These are phyloP conservation scores for Penicillium alfredii DNA, from an alignment of 495 filamentous ascomycete genomes.

Conservation along the genomic window DNA sequence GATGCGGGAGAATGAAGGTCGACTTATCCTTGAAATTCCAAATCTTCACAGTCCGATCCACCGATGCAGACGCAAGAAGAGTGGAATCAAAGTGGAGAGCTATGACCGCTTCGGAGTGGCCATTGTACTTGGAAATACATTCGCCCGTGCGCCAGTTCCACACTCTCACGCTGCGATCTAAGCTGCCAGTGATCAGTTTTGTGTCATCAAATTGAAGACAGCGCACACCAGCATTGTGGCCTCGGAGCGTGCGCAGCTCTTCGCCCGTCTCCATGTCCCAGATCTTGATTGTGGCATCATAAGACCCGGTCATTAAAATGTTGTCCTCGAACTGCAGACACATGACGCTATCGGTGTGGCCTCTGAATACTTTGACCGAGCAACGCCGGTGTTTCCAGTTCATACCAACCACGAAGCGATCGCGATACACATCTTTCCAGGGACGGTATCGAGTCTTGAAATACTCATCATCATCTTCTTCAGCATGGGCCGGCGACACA, in stretches of 20 bases:
- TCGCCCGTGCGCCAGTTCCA: constrained; percentile 97
- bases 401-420: constrained; percentile 81
- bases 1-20: constrained; percentile 70
- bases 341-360: constrained; percentile 92
- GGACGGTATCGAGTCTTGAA: constrained; percentile 54
- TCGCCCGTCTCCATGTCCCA: constrained; percentile 90
- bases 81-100: constrained; percentile 77
- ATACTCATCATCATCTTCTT: constrained; percentile 34
- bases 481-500: constrained; percentile 24
- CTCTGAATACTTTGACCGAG: constrained; percentile 71
- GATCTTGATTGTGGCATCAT: constrained; percentile 90
- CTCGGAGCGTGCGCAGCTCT: constrained; percentile 72
- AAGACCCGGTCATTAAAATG: constrained; percentile 88
- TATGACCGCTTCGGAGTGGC: constrained; percentile 76
- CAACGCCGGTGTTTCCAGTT: constrained; percentile 96
- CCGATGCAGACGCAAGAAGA: constrained; percentile 78
- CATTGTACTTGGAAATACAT: constrained; percentile 72
- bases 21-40: constrained; percentile 87
- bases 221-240: constrained; percentile 76
- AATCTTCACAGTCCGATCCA: constrained; percentile 84
- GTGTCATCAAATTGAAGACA: constrained; percentile 90
- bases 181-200: constrained; percentile 77
- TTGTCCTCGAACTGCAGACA: constrained; percentile 94
- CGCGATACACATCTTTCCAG: constrained; percentile 91
- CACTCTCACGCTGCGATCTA: constrained; percentile 76